These are phyloP conservation scores for Barnettozyma pratensis DNA, from an alignment of 805 yeast genomes.

Conservation along the genomic window DNA sequence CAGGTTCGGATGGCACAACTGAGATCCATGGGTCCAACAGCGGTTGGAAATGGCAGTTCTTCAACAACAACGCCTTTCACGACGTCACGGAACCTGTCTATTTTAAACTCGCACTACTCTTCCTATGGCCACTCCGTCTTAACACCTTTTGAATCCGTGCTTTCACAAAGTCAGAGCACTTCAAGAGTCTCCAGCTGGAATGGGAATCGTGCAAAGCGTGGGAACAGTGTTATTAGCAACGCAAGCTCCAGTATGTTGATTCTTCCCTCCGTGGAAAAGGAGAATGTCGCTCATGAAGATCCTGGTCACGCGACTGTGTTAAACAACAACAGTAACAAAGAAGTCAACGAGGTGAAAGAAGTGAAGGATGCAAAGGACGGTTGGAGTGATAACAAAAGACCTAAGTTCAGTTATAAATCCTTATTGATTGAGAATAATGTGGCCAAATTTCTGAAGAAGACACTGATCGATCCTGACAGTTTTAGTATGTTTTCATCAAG, in stretches of 20 bases:
- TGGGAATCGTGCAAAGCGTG: neutral
- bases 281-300: no score
- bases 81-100: slow-evolving; percentile 21
- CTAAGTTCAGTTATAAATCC: slow-evolving; percentile 19
- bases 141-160: neutral
- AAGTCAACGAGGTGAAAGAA: neutral
- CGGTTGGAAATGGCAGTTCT: neutral
- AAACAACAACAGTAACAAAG: no score
- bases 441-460: slow-evolving; percentile 24
- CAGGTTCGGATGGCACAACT: neutral
- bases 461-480: slow-evolving; percentile 26
- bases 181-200: neutral
- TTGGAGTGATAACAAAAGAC: slow-evolving; percentile 3
- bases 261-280: no score
- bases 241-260: neutral
- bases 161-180: neutral
- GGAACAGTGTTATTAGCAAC: slow-evolving; percentile 1
- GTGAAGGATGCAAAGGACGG: neutral
- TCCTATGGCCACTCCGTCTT: slow-evolving; percentile 34
- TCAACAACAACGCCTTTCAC: slow-evolving; percentile 7
- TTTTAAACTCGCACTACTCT: slow-evolving; percentile 32
- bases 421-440: slow-evolving; percentile 19
- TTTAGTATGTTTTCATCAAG: slow-evolving; percentile 27
- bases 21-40: neutral
- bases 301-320: no score